Conservation (phyloP, 192 early-diverging fungal species). For the Coemansia sp. region DNA sequence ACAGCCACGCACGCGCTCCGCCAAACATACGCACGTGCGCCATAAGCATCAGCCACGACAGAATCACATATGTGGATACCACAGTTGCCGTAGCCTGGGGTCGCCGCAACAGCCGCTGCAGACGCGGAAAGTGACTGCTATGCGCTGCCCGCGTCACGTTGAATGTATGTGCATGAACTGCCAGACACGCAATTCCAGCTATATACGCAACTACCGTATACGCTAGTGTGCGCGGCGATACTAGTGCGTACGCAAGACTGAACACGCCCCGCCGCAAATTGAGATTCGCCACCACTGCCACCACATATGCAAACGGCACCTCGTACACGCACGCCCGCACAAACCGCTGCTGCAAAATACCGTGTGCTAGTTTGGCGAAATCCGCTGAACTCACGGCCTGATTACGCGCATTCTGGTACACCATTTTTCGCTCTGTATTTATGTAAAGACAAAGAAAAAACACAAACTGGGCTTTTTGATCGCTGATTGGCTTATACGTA, state of each 20-base stretch:
- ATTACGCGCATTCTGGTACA: constrained; percentile 33
- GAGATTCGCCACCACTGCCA: constrained; percentile 34
- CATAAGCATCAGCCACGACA: constrained; percentile 27
- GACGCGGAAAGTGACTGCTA: constrained; percentile 39
- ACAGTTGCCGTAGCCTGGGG: constrained; percentile 19
- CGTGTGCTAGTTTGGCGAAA: constrained; percentile 46
- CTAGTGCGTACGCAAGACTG: constrained; percentile 20
- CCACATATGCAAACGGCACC: constrained; percentile 36
- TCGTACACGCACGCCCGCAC: constrained; percentile 48
- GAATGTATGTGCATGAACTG: constrained; percentile 30
- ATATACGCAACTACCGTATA: constrained; percentile 36
- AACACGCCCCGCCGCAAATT: constrained; percentile 26
- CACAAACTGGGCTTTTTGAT: neutral
- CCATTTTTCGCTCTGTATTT: constrained; percentile 8
- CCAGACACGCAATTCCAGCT: constrained; percentile 22
- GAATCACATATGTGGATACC: constrained; percentile 14
- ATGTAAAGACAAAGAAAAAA: too few species aligned
- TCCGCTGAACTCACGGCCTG: constrained; percentile 40
- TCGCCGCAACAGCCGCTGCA: constrained; percentile 48
- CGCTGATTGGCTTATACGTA: neutral
- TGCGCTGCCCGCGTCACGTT: constrained; percentile 39
- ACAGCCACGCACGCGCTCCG: constrained; percentile 44
- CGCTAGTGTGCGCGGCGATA: constrained; percentile 36
- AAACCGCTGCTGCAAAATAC: constrained; percentile 37
- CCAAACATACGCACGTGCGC: constrained; percentile 38